A percentile compares a stretch with the other conserved stretches of the same genome.
These are phyloP conservation scores for Phaseolus lunatus DNA, from an alignment of 306 rosid species.

Conservation along the genomic window DNA sequence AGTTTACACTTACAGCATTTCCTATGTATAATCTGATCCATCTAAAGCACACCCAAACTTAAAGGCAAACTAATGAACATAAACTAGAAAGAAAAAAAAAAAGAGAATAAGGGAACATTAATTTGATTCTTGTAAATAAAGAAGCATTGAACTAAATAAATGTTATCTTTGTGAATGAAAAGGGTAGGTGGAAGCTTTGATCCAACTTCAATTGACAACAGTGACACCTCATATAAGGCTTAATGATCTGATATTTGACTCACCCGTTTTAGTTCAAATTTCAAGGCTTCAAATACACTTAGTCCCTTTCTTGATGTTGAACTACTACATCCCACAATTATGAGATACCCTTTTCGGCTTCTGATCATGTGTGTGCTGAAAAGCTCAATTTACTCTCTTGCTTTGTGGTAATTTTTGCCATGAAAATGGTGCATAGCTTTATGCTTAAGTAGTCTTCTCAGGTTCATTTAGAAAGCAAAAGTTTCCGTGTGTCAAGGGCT, in stretches of 20 bases:
- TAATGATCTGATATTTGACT: slow-evolving; percentile 54
- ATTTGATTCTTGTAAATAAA: neutral
- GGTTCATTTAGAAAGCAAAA: slow-evolving; percentile 53
- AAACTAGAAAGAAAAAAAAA: neutral
- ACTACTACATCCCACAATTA: slow-evolving; percentile 52
- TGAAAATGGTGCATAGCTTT: slow-evolving; percentile 49
- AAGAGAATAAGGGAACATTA: neutral
- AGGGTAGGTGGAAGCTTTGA: slow-evolving; percentile 49
- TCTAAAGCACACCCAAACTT: neutral
- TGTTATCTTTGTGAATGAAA: slow-evolving; percentile 7
- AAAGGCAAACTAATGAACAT: neutral
- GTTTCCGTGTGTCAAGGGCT: slow-evolving; percentile 54
- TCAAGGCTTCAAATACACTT: slow-evolving; percentile 44
- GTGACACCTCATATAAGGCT: slow-evolving; percentile 55
- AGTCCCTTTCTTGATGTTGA: slow-evolving; percentile 53
- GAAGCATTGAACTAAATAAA: neutral
- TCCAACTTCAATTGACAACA: slow-evolving; percentile 54
- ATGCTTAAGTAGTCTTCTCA: slow-evolving; percentile 43
- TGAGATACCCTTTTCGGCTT: slow-evolving; percentile 43
- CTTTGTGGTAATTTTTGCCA: slow-evolving; percentile 45
- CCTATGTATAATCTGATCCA: neutral
- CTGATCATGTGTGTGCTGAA: slow-evolving; percentile 39
- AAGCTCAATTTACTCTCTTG: slow-evolving; percentile 40
- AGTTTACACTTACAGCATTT: slow-evolving; percentile 12
- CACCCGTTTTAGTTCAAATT: slow-evolving; percentile 40